Conservation (phyloP, 441 rosid species). For the Euphorbia corollata region DNA sequence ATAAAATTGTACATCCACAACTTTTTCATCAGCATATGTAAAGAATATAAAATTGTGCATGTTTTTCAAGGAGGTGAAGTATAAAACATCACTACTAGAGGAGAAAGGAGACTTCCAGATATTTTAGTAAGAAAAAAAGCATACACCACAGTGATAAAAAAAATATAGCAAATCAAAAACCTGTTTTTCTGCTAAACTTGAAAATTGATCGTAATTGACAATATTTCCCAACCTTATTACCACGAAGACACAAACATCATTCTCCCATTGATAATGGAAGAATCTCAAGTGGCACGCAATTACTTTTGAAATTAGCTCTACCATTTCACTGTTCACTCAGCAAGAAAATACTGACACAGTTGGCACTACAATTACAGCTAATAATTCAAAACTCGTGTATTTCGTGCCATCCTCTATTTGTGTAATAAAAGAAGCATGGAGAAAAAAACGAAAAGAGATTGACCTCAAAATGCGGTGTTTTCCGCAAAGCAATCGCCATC, state of each 20-base stretch:
- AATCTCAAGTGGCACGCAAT: background rate
- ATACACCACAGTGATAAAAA: background rate
- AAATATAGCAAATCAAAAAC: background rate
- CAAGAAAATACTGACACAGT: background rate
- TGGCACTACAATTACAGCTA: background rate
- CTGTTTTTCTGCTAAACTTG: background rate
- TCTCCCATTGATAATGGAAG: background rate
- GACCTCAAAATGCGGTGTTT: slow-evolving; percentile 47
- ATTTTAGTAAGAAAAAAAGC: background rate
- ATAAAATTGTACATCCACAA: background rate
- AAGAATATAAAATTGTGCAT: background rate
- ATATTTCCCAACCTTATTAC: background rate
- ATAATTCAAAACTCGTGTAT: background rate
- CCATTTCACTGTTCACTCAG: background rate
- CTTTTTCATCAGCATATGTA: background rate
- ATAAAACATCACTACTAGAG: background rate
- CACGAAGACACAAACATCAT: slow-evolving; percentile 3
- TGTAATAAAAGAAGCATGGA: background rate
- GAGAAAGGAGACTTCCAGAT: background rate
- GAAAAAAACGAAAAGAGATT: background rate
- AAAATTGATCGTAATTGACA: background rate
- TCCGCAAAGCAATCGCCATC: slow-evolving; percentile 34
- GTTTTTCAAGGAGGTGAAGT: too few relatives aligned
- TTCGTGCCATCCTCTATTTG: background rate
- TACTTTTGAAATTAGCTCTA: background rate